phyloP scores from a whole-genome alignment of 2,329 filamentous ascomycete species.

The Fusarium oxysporum region DNA sequence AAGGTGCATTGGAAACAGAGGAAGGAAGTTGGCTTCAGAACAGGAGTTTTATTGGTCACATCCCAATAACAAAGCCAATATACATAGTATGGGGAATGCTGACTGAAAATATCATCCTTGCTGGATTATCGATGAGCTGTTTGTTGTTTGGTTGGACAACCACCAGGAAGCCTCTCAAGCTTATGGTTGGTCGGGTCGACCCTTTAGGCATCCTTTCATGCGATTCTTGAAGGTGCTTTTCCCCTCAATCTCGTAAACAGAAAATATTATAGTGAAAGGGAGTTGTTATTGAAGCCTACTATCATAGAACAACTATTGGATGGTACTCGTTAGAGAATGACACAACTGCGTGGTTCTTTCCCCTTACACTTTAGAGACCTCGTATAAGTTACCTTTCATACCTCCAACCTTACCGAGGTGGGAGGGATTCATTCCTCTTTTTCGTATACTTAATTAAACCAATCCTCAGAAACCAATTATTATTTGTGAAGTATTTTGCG shows the following conservation, averaged over 20 bases:
- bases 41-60: too few species aligned
- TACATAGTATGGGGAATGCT: background rate
- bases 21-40: background rate
- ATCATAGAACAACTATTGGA: background rate
- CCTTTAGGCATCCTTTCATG: constrained; percentile 14
- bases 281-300: background rate
- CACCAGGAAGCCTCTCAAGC: background rate
- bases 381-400: background rate
- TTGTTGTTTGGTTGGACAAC: background rate
- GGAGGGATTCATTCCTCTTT: background rate
- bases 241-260: background rate
- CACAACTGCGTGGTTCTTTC: background rate
- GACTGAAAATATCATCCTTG: background rate
- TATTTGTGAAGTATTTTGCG: background rate
- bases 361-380: background rate
- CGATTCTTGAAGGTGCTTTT: background rate
- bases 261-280: background rate
- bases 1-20: background rate
- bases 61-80: background rate
- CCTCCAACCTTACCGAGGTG: background rate
- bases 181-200: constrained; percentile 1
- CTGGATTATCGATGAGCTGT: background rate
- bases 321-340: background rate
- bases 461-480: background rate
- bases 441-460: background rate